Percentiles rank a stretch among this genome's conserved stretches.
Conservation (phyloP, 352 stramenopile genomes). For the Albugo laibachii region DNA sequence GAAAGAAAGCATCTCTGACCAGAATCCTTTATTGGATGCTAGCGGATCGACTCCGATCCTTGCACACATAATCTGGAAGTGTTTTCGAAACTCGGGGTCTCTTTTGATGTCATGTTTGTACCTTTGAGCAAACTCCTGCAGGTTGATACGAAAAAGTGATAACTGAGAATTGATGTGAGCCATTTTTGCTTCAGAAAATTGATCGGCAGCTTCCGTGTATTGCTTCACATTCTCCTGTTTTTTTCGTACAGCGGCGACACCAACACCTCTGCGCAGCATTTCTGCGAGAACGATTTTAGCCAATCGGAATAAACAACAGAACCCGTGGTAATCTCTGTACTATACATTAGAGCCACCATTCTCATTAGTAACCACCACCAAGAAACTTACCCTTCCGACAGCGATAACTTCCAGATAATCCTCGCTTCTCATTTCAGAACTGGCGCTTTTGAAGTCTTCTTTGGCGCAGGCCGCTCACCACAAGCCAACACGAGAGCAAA, state of each 20-base stretch:
- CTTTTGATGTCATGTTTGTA: conserved; percentile 92
- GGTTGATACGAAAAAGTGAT: conserved; percentile 78
- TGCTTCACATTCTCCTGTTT: conserved; percentile 76
- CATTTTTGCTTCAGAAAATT: conserved; percentile 65
- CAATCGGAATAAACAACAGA: no score
- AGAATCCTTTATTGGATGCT: conserved; percentile 95
- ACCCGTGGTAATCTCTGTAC: no score
- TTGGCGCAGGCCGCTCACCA: no score
- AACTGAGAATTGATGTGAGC: conserved; percentile 68
- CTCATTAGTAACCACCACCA: no score
- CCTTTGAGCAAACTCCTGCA: conserved; percentile 86
- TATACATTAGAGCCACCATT: no score
- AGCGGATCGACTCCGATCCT: conserved; percentile 95
- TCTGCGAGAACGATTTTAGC: no score
- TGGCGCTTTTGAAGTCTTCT: no score
- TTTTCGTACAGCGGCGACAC: conserved; percentile 73
- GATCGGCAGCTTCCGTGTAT: conserved; percentile 66
- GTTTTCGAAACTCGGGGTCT: conserved; percentile 85
- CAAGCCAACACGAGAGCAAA: no score
- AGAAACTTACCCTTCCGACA: no score
- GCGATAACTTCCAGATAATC: no score
- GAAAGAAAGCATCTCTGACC: conserved; percentile 92
- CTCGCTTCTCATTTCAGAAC: no score
- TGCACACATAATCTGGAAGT: conserved; percentile 92
- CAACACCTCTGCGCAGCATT: conserved; percentile 17